Evolutionary conservation across 2,329 filamentous ascomycete species (phyloP).

Genomic region (Colletotrichum musae): DNA sequence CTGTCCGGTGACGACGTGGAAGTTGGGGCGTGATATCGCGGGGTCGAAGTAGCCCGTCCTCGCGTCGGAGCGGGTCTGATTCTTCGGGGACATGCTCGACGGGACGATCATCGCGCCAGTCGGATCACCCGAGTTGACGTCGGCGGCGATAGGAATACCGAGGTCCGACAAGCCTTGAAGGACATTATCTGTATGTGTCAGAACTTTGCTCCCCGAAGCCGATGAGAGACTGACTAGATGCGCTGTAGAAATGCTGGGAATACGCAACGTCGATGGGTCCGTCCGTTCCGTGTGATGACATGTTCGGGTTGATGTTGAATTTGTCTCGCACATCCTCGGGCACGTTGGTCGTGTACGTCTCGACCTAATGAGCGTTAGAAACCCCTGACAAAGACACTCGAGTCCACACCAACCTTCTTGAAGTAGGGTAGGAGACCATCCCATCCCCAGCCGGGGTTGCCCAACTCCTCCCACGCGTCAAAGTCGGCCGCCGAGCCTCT

Average conservation of each 20-base stretch:
- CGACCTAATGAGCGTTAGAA: slow-evolving; percentile 46
- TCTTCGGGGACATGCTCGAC: slow-evolving; percentile 53
- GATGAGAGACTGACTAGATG: slow-evolving; percentile 51
- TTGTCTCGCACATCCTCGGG: slow-evolving; percentile 43
- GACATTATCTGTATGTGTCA: slow-evolving; percentile 50
- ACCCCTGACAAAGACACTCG: not conserved
- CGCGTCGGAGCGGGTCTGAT: slow-evolving; percentile 58
- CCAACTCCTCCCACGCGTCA: slow-evolving; percentile 59
- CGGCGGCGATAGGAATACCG: slow-evolving; percentile 52
- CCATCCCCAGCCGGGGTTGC: slow-evolving; percentile 60
- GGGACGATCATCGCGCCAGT: slow-evolving; percentile 55
- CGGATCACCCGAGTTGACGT: slow-evolving; percentile 54
- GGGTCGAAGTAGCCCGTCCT: slow-evolving; percentile 58
- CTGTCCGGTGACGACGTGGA: slow-evolving; percentile 56
- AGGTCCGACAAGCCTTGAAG: slow-evolving; percentile 54
- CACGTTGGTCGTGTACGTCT: slow-evolving; percentile 51
- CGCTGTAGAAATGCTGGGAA: slow-evolving; percentile 55
- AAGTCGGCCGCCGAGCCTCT: slow-evolving; percentile 57
- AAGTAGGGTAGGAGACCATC: slow-evolving; percentile 63
- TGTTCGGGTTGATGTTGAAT: slow-evolving; percentile 47
- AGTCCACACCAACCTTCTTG: slow-evolving; percentile 53
- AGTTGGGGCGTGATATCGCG: slow-evolving; percentile 52
- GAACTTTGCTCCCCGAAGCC: rapidly evolving
- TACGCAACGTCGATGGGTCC: slow-evolving; percentile 57
- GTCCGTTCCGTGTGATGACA: slow-evolving; percentile 49